phyloP scores from a whole-genome alignment of 2,329 filamentous ascomycete species.

The Beauveria medogensis region DNA sequence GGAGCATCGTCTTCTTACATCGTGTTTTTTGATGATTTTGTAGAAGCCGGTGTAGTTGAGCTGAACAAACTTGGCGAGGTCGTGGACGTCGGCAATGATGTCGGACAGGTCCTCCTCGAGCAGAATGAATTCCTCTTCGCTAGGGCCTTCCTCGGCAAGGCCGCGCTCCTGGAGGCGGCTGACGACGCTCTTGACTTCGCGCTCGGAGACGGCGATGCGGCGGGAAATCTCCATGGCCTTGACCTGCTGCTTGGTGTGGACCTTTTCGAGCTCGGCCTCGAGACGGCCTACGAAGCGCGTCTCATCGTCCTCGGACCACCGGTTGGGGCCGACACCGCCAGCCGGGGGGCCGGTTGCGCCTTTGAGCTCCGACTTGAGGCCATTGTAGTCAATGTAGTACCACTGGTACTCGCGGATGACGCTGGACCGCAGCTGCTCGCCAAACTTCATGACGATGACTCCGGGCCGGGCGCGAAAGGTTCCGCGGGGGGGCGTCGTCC shows the following conservation, averaged over 20 bases:
- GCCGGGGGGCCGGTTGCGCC: constrained; percentile 50
- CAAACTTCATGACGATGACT: constrained; percentile 70
- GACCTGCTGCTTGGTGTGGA: constrained; percentile 94
- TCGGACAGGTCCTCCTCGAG: constrained; percentile 94
- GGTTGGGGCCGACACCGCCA: constrained; percentile 39
- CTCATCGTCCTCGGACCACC: constrained; percentile 91
- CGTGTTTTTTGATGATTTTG: constrained; percentile 99
- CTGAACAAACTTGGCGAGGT: constrained; percentile 95
- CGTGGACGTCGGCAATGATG: constrained; percentile 96
- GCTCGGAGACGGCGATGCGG: constrained; percentile 78
- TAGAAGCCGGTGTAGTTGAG: constrained; percentile 98
- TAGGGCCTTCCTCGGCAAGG: constrained; percentile 50
- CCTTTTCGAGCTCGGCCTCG: constrained; percentile 91
- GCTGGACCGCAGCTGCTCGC: constrained; percentile 91
- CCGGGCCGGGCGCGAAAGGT: constrained; percentile 37
- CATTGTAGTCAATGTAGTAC: constrained; percentile 98
- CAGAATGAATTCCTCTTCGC: constrained; percentile 88
- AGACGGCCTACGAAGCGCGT: constrained; percentile 77
- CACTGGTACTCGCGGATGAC: constrained; percentile 95
- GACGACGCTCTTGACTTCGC: constrained; percentile 84
- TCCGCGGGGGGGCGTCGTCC: constrained; percentile 28
- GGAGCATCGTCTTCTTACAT: constrained; percentile 46
- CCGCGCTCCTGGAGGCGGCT: constrained; percentile 59
- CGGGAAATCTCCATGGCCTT: constrained; percentile 94
- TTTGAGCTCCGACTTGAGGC: constrained; percentile 80